A percentile compares a stretch with the other conserved stretches of the same genome.
These are phyloP conservation scores for Carex kokanica DNA, from an alignment of 176 grass and related monocot genomes.

Conservation along the genomic window DNA sequence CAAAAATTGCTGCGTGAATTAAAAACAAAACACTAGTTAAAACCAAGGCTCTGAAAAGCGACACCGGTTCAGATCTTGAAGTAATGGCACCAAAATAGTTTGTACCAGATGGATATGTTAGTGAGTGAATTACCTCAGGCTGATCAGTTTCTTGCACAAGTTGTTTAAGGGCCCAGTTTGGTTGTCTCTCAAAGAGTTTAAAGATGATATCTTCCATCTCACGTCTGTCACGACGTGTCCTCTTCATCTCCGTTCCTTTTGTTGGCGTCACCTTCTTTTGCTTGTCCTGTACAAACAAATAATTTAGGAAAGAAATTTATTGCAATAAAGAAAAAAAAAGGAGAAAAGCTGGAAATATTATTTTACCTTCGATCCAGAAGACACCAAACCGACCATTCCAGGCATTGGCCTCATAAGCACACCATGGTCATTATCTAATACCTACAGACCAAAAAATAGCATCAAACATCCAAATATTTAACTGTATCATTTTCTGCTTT, in stretches of 20 bases:
- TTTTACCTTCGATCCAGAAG: constrained; percentile 72
- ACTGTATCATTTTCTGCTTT: background rate
- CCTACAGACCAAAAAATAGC: constrained; percentile 40
- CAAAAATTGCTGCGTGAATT: constrained; percentile 72
- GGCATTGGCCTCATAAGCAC: constrained; percentile 84
- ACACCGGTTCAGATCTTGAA: background rate
- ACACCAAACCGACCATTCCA: constrained; percentile 69
- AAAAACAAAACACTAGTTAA: constrained; percentile 3
- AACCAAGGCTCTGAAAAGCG: background rate
- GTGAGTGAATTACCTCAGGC: constrained; percentile 59
- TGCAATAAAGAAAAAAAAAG: background rate
- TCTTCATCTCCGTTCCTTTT: constrained; percentile 77
- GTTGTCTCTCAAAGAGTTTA: constrained; percentile 88
- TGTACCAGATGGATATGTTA: background rate
- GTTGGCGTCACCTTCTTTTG: constrained; percentile 68
- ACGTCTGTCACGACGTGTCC: constrained; percentile 69
- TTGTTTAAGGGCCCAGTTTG: constrained; percentile 88
- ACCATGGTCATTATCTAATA: constrained; percentile 73
- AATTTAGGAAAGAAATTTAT: background rate
- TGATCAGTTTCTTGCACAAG: constrained; percentile 92
- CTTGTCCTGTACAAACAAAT: constrained; percentile 41
- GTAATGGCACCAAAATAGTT: background rate
- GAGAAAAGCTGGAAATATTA: background rate
- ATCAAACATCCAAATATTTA: background rate
- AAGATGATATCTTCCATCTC: constrained; percentile 95